A percentile compares a stretch with the other conserved stretches of the same genome.
phyloP scores from a whole-genome alignment of 495 filamentous ascomycete genomes.

The Astrothelium macrocarpum region DNA sequence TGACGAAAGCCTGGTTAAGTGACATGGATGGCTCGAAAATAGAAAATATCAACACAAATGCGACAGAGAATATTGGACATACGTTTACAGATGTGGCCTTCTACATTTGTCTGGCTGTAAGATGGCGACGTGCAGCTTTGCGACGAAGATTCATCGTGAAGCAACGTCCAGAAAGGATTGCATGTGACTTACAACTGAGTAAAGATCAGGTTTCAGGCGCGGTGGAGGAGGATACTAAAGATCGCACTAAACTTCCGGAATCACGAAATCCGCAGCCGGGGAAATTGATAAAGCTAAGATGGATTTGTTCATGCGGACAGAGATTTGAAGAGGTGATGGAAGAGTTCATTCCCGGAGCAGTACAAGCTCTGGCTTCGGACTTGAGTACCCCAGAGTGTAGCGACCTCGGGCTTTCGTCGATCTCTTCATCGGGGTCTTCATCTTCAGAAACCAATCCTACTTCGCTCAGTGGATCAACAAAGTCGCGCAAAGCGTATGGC shows the following conservation, averaged over 20 bases:
- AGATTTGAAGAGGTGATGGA: background rate
- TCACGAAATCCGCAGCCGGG: background rate
- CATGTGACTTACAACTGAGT: too few species aligned
- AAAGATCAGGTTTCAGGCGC: too few species aligned
- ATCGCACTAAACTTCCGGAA: background rate
- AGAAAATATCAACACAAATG: too few species aligned
- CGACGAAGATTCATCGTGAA: background rate
- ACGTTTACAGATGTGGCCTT: background rate
- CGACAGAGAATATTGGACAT: too few species aligned
- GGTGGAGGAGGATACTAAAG: background rate
- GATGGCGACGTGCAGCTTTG: background rate
- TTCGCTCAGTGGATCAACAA: constrained; percentile 20
- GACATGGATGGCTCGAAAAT: too few species aligned
- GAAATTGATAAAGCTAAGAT: background rate
- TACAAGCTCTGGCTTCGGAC: background rate
- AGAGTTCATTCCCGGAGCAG: background rate
- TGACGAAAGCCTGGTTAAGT: too few species aligned
- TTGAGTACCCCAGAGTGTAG: background rate
- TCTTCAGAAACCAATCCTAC: constrained; percentile 33
- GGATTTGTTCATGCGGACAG: background rate
- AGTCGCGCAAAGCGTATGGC: background rate
- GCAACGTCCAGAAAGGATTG: too few species aligned
- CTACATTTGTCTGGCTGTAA: background rate
- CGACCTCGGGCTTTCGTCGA: background rate
- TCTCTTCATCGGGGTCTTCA: constrained; percentile 33